Evolutionary conservation across 1,284 basidiomycete genomes (phyloP).

Genomic region (Farysia itapuensis): DNA sequence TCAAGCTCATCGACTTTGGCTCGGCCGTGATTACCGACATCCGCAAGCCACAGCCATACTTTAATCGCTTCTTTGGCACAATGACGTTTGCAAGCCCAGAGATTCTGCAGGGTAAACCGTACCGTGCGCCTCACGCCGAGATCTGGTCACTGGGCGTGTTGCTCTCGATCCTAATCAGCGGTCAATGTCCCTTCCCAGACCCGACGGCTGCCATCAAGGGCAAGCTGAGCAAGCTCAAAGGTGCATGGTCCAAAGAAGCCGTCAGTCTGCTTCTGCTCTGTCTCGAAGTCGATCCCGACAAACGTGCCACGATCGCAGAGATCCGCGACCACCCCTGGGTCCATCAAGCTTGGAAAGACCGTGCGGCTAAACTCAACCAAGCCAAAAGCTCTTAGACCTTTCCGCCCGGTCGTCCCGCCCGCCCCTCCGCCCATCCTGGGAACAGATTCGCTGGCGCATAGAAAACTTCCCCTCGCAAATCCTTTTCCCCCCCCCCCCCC

Average conservation of each 20-base stretch:
- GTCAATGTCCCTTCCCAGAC: constrained; percentile 79
- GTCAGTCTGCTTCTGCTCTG: constrained; percentile 72
- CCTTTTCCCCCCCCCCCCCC: too few species aligned
- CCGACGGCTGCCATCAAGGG: constrained; percentile 69
- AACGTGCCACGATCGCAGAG: constrained; percentile 71
- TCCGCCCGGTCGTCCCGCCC: too few species aligned
- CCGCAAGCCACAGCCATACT: constrained; percentile 68
- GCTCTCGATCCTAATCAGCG: constrained; percentile 80
- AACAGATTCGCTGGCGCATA: too few species aligned
- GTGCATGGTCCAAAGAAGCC: constrained; percentile 54
- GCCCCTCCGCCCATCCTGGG: too few species aligned
- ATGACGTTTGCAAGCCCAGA: constrained; percentile 65
- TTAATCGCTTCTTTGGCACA: constrained; percentile 62
- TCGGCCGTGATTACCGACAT: constrained; percentile 78
- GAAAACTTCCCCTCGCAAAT: too few species aligned
- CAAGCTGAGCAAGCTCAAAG: constrained; percentile 55
- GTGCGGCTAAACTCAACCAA: constrained; percentile 17
- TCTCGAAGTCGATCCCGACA: constrained; percentile 71
- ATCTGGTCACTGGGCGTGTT: constrained; percentile 90
- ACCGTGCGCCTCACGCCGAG: constrained; percentile 74
- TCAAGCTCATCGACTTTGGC: constrained; percentile 92
- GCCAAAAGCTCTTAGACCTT: too few species aligned
- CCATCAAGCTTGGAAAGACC: constrained; percentile 39
- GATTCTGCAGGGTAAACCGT: constrained; percentile 72
- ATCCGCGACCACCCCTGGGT: constrained; percentile 79